Evolutionary conservation across 2,329 filamentous ascomycete species (phyloP).

Genomic region (Microcera coccophila): DNA sequence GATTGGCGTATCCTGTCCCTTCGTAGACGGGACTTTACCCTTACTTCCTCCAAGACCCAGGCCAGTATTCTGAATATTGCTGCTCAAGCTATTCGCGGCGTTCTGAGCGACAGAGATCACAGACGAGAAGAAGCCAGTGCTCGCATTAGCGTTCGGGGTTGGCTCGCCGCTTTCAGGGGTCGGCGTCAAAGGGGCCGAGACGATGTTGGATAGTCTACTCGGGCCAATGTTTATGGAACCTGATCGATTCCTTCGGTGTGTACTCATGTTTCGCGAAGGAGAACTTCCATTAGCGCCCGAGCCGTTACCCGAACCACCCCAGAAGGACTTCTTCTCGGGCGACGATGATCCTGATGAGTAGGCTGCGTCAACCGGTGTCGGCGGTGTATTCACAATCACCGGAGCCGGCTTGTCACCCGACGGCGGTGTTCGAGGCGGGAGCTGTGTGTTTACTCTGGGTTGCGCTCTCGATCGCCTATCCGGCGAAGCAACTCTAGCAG

Average conservation of each 20-base stretch:
- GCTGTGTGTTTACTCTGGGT: constrained; percentile 30
- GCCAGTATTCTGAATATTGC: constrained; percentile 65
- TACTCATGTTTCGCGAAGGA: constrained; percentile 66
- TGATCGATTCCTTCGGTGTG: constrained; percentile 57
- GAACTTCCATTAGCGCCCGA: constrained; percentile 53
- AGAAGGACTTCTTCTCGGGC: constrained; percentile 28
- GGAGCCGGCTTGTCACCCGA: constrained; percentile 43
- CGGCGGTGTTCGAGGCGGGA: constrained; percentile 47
- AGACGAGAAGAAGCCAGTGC: constrained; percentile 81
- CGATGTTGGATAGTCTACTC: constrained; percentile 82
- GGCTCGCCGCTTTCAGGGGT: constrained; percentile 62
- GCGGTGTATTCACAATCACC: constrained; percentile 61
- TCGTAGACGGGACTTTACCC: constrained; percentile 27
- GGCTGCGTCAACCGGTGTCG: constrained; percentile 54
- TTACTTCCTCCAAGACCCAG: constrained; percentile 48
- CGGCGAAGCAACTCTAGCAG: constrained; percentile 28
- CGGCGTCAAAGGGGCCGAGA: constrained; percentile 69
- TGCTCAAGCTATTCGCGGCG: constrained; percentile 73
- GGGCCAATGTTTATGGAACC: constrained; percentile 57
- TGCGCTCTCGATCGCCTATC: constrained; percentile 27
- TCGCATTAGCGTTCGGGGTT: constrained; percentile 48
- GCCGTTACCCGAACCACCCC: constrained; percentile 24
- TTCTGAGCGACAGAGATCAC: constrained; percentile 91
- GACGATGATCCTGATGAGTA: constrained; percentile 20
- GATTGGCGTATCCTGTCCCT: constrained; percentile 24